A percentile compares a stretch with the other conserved stretches of the same genome.
phyloP scores from a whole-genome alignment of 352 stramenopile species.

The Phytopythium delawarense region DNA sequence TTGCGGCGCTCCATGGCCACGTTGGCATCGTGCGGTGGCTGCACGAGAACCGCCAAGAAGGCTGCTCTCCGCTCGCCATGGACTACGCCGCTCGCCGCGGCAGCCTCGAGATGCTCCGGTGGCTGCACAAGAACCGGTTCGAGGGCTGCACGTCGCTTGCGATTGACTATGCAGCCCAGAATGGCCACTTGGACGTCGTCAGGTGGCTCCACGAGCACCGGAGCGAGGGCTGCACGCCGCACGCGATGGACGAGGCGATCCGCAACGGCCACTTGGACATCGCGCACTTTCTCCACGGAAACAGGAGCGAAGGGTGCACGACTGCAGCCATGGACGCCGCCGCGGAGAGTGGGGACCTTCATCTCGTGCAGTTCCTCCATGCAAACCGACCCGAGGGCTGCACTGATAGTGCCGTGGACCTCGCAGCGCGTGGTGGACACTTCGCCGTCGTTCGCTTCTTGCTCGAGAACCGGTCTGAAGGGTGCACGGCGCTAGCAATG shows the following conservation, averaged over 20 bases:
- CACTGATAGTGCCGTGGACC: not conserved
- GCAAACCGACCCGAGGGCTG: not conserved
- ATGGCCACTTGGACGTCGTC: slow-evolving; percentile 12
- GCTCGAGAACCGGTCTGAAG: slow-evolving; percentile 3
- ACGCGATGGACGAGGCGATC: slow-evolving; percentile 8
- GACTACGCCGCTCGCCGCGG: slow-evolving; percentile 9
- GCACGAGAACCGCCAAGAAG: slow-evolving; percentile 8
- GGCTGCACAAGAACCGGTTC: slow-evolving; percentile 6
- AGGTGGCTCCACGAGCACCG: slow-evolving; percentile 11
- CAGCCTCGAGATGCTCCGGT: slow-evolving; percentile 11
- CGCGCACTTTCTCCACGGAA: slow-evolving; percentile 9
- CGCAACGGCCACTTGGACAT: slow-evolving; percentile 6
- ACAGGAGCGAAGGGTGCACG: slow-evolving; percentile 9
- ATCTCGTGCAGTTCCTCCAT: not conserved
- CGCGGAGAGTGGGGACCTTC: not conserved
- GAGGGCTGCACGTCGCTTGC: slow-evolving; percentile 9
- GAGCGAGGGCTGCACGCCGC: slow-evolving; percentile 3
- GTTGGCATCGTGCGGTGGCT: slow-evolving; percentile 10
- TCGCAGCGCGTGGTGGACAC: not conserved
- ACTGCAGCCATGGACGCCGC: not conserved
- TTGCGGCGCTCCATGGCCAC: slow-evolving; percentile 6
- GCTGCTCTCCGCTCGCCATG: slow-evolving; percentile 12
- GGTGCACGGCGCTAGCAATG: not conserved
- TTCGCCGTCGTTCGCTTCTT: not conserved
- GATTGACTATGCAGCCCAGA: slow-evolving; percentile 11